Conservation (phyloP, 768 basidiomycete genomes). For the Amanita pallidorosea region DNA sequence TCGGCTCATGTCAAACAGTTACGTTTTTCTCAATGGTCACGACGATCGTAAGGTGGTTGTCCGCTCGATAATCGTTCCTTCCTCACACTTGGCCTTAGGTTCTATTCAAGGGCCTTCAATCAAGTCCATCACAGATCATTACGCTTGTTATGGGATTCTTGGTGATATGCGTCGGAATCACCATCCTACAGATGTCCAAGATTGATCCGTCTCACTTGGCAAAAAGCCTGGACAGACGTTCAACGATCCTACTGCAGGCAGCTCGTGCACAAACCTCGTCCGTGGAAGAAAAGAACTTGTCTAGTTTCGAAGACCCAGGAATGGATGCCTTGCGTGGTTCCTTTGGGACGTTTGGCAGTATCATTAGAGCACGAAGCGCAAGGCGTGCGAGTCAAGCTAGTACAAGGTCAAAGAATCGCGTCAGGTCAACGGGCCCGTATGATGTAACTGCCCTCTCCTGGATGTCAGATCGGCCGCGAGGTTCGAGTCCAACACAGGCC, state of each 20-base stretch:
- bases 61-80: neutral
- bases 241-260: conserved; percentile 87
- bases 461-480: neutral
- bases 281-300: conserved; percentile 54
- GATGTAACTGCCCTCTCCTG: conserved; percentile 19
- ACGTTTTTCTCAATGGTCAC: conserved; percentile 82
- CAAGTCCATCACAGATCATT: conserved; percentile 67
- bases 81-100: conserved; percentile 31
- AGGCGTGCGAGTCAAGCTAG: conserved; percentile 40
- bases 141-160: conserved; percentile 91
- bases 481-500: neutral
- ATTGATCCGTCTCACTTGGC: conserved; percentile 76
- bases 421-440: conserved; percentile 25
- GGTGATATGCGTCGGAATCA: conserved; percentile 86
- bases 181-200: conserved; percentile 91
- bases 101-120: conserved; percentile 82
- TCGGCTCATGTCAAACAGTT: conserved; percentile 24
- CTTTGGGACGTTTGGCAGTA: conserved; percentile 85
- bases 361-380: conserved; percentile 63
- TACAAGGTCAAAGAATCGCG: conserved; percentile 18
- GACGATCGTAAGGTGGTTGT: conserved; percentile 46
- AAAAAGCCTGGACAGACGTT: conserved; percentile 70
- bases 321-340: conserved; percentile 87
- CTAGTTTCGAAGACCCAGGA: conserved; percentile 79
- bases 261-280: conserved; percentile 59